Percentiles rank a stretch among this genome's conserved stretches.
These are phyloP conservation scores for Rhizoclosmatium globosum DNA, from an alignment of 192 early-diverging fungal genomes.

Conservation along the genomic window DNA sequence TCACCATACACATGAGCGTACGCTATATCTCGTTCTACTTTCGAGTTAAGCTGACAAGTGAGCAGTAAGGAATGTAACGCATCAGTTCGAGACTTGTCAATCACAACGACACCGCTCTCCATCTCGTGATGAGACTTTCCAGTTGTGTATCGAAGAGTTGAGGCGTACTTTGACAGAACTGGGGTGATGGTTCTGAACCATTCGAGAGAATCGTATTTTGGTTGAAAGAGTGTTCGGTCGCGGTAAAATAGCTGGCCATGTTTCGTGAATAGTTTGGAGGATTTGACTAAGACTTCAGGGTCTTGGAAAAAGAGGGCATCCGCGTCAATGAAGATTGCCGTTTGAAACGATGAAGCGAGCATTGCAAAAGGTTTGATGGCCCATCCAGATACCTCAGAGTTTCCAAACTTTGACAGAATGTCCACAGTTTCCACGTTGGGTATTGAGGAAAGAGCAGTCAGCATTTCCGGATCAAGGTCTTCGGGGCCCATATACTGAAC, in stretches of 20 bases:
- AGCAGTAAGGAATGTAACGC: conserved; percentile 59
- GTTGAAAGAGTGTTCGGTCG: conserved; percentile 51
- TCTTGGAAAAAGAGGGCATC: conserved; percentile 72
- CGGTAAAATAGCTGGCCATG: conserved; percentile 64
- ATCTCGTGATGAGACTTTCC: conserved; percentile 58
- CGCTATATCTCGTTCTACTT: conserved; percentile 29
- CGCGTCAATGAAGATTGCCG: conserved; percentile 75
- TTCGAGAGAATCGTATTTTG: conserved; percentile 33
- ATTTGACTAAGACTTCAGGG: conserved; percentile 62
- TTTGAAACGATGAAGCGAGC: conserved; percentile 64
- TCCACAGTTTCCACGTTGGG: conserved; percentile 1
- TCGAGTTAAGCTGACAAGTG: conserved; percentile 61
- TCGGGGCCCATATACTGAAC: background rate
- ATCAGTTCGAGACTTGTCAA: conserved; percentile 60
- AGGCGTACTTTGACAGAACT: conserved; percentile 51
- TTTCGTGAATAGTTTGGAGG: conserved; percentile 45
- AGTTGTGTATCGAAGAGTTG: conserved; percentile 51
- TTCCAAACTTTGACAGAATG: conserved; percentile 1
- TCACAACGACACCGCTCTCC: conserved; percentile 72
- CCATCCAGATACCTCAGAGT: conserved; percentile 54
- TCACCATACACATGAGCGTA: conserved; percentile 34
- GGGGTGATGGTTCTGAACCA: conserved; percentile 66
- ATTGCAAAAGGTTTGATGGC: conserved; percentile 76
- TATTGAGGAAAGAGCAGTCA: background rate
- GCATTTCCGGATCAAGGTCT: background rate